Evolutionary conservation across 371 early-diverging fungal genomes (phyloP), one percentile per base, ranked within the genome.

Genomic region (Nematocida sp.): DNA sequence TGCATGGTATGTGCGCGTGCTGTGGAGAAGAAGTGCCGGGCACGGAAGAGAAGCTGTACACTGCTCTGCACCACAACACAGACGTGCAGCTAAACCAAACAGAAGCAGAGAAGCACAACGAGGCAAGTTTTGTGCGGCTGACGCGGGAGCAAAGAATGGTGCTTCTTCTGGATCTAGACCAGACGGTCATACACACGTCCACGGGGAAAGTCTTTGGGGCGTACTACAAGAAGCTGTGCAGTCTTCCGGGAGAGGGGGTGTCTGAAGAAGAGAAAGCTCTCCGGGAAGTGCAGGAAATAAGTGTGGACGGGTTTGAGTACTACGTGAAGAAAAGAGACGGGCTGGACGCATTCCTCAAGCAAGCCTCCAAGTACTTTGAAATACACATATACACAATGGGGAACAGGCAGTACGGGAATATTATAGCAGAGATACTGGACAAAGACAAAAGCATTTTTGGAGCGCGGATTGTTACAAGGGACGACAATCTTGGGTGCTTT

Each of bases 351-450:
- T 94, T 96, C 78, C 81, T 98, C 34, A 79, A 86, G 51, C 77
- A 84, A 48, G 79, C 91, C 1, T 82, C 86, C 11, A 66, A 85
- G 60, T 56, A 80, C 25, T 78, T 87, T 80, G 96, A 96, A 80
- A 83, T 97, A 63, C 96, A 96, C 81, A 91, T 98, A 58, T 98
- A 96, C 80, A 96, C 99, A 1, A 94, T 96, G 95, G 99, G 99
- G 15, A 91, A 91, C 1, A 86, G 93, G 19, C 85, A 86, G 55
- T 98, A 98, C 83, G 99, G 95, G 31, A 84, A 88, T 32, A 88
- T 88, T 2, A 91, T 98, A 2, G 89, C 90, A 0, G 84, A 85
- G 13, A 86, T 89, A 8, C 87, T 98, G 48, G 99, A 98, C 82
- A 93, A 92, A 0, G 84, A 87, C 13, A 81, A 87, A 5, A 85